Conservation (phyloP, 176 grass and related monocot genomes). For the Tillandsia leiboldiana region DNA sequence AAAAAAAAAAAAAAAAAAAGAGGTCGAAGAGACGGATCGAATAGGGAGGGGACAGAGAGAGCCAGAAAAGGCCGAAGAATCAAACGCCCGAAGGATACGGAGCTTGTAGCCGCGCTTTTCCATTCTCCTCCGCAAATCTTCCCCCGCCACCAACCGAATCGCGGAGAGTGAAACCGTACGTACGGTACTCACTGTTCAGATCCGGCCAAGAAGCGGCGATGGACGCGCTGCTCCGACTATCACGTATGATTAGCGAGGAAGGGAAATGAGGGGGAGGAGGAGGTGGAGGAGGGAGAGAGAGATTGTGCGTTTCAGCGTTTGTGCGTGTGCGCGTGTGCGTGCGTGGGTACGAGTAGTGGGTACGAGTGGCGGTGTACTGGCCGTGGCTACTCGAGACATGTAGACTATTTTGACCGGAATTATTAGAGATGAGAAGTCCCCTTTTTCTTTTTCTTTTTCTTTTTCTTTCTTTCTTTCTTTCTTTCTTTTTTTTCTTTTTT, state of each 20-base stretch:
- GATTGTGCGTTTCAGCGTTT: background rate
- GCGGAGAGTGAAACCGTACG: background rate
- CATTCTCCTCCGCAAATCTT: conserved; percentile 8
- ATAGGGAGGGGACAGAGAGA: conserved; percentile 1
- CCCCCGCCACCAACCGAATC: background rate
- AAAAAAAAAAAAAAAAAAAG: background rate
- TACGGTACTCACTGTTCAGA: too few relatives aligned
- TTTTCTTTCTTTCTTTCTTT: background rate
- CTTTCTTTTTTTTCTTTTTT: background rate
- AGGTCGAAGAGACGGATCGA: conserved; percentile 21
- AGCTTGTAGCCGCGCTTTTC: conserved; percentile 84
- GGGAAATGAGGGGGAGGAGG: background rate
- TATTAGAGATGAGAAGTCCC: background rate
- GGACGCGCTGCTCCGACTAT: background rate
- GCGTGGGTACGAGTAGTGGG: too few relatives aligned
- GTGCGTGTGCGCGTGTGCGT: background rate
- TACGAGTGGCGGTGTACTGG: too few relatives aligned
- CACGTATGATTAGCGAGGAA: background rate
- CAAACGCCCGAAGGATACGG: conserved; percentile 65
- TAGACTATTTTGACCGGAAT: too few relatives aligned
- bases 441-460: background rate
- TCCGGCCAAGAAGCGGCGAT: background rate
- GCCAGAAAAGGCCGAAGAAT: conserved; percentile 1
- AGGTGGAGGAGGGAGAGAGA: background rate
- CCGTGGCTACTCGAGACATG: too few relatives aligned